These are phyloP conservation scores for Aspergillaceae sp. DNA, from an alignment of 2,329 filamentous ascomycete genomes.

Conservation along the genomic window DNA sequence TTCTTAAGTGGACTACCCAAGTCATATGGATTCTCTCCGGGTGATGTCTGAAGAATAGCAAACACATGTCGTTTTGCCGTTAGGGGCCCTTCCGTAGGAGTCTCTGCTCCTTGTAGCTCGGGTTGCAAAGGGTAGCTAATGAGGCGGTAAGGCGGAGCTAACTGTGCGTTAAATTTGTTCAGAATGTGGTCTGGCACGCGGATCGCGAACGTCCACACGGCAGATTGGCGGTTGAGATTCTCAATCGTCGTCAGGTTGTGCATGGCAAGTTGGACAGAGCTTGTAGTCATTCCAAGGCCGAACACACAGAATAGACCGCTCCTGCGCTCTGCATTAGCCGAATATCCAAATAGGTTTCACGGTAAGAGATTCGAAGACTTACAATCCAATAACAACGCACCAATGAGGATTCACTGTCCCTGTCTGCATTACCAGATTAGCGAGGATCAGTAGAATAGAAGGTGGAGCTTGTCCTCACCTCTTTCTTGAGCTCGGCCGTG, in stretches of 20 bases:
- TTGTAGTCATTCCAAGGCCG: constrained; percentile 64
- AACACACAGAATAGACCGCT: constrained; percentile 73
- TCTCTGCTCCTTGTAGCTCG: constrained; percentile 9
- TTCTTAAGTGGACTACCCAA: constrained; percentile 59
- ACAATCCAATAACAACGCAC: constrained; percentile 58
- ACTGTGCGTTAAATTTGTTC: constrained; percentile 22
- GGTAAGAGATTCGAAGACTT: constrained; percentile 18
- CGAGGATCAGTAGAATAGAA: constrained; percentile 1
- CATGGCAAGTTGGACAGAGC: constrained; percentile 60
- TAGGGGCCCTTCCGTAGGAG: constrained; percentile 21
- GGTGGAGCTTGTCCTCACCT: constrained; percentile 26
- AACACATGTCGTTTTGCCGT: constrained; percentile 56
- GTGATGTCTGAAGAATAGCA: constrained; percentile 64
- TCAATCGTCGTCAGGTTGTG: constrained; percentile 81
- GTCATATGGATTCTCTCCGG: constrained; percentile 80
- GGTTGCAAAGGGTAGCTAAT: constrained; percentile 34
- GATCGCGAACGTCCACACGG: constrained; percentile 66
- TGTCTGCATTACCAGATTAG: constrained; percentile 18
- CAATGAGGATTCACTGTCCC: constrained; percentile 50
- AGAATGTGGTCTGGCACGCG: constrained; percentile 48
- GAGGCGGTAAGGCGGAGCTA: constrained; percentile 28
- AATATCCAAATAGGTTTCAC: constrained; percentile 1
- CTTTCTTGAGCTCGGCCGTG: constrained; percentile 46
- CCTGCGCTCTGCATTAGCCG: constrained; percentile 18
- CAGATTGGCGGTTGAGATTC: constrained; percentile 53